Conservation (phyloP, 805 yeast genomes). For the Starmerella apicola region DNA sequence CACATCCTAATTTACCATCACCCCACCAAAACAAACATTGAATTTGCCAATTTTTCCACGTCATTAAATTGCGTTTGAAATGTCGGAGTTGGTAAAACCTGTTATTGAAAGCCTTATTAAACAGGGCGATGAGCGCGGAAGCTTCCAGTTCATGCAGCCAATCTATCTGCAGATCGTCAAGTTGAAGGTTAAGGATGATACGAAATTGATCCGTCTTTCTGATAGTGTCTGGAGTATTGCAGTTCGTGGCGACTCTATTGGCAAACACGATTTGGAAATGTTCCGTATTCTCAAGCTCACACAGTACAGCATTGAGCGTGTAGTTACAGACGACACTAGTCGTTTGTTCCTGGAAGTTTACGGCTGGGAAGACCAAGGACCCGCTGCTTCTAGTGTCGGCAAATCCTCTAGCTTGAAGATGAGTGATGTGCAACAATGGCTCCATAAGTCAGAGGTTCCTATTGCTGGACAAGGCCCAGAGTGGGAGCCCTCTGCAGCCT, state of each 20-base stretch:
- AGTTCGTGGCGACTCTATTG: slow-evolving; percentile 1
- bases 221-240: slow-evolving; percentile 10
- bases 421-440: background rate
- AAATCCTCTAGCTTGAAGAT: background rate
- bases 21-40: background rate
- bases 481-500: background rate
- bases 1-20: background rate
- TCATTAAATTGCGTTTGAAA: background rate
- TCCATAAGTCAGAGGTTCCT: background rate
- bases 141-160: slow-evolving; percentile 3
- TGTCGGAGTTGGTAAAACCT: slow-evolving; percentile 11
- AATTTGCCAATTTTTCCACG: background rate
- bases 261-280: slow-evolving; percentile 2
- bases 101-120: slow-evolving; percentile 5
- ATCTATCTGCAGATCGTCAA: slow-evolving; percentile 10
- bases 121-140: slow-evolving; percentile 1
- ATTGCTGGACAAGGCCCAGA: background rate
- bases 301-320: background rate
- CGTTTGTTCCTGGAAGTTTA: slow-evolving; percentile 1
- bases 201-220: slow-evolving; percentile 4
- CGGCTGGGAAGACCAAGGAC: slow-evolving; percentile 7
- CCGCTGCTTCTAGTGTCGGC: slow-evolving; percentile 2
- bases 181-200: slow-evolving; percentile 2
- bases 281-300: slow-evolving; percentile 5
- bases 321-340: background rate